Base-by-base conservation (phyloP, 148 eudicot genomes). In the Gaultheria prostrata region DNA sequence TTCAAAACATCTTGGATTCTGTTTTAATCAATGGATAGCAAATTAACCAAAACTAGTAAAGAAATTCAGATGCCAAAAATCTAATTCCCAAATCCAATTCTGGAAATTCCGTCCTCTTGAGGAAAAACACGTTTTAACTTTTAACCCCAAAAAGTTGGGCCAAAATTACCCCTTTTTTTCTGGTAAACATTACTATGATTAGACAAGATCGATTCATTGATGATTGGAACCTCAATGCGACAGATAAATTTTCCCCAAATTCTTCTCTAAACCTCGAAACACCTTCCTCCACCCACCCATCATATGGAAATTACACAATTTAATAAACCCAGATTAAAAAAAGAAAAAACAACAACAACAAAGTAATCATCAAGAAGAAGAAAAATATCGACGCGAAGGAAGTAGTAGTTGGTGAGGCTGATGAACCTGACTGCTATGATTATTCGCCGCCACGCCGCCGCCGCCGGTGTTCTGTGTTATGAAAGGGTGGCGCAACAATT, bases 401-500 rank as follows among this genome's bases (percentile, higher is more conserved):
- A n/a, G 97, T 14, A 92, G 82, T 78, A 89, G 77, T 85, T 91
- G 94, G 32, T 89, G 89, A 32, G 86, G 81, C 78, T 89, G 86
- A 80, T 69, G 88, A 85, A 89, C 88, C 85, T 86, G 93, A 49
- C 87, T 87, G 57, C 81, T 77, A 32, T 39, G 79, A 26, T 24
- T 59, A 51, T 45, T 3, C 20, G 73, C 46, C 77, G 85, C n/a
- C 4, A 39, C 43, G 43, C 43, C 43, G 1, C 39, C 39, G 39
- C 39, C 39, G 61, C 61, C 15, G 13, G 87, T 80, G 78, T 87
- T 83, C 28, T 83, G 90, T 33, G 83, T 20, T 39, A 95, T 89
- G 76, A 93, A 95, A 0, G 95, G 97, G 61, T 95, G 98, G 17
- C 70, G 70, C 33, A 95, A 59, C 80, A 95, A 71, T 85, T 82